Evolutionary conservation across 805 yeast genomes (phyloP), one percentile per base, ranked within the genome.

Genomic region (Cyberlindnera lachancei): DNA sequence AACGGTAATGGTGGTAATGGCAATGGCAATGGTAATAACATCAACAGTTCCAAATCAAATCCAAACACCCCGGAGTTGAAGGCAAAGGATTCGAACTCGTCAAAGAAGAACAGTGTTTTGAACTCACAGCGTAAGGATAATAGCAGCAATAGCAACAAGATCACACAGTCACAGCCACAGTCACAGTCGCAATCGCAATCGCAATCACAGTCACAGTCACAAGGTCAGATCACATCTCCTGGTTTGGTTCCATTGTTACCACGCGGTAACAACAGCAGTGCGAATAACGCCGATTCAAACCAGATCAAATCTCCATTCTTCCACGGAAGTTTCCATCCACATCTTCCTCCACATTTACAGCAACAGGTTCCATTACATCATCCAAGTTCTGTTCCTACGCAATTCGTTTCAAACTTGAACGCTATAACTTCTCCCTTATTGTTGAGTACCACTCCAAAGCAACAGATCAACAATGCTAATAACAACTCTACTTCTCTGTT

Each of bases 341-440:
- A 45, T 20, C 25, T 79, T 10, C 52, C 50, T 13, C 50, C 40
- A 18, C 53, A 45, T 23, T 16, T 43, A n/a, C 50, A 45, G 19
- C 50, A 46, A n/a, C 52, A 48, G 15, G 53, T 48, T 2, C 53
- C 53, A 12, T 20, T 48, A 6, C 49, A 76, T 52, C 76, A 75
- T 48, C 85, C 85, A 6, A 63, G 74, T 4, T 74, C 81, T 1
- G 75, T 82, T 2, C 85, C 85, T 12, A 70, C 82, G 2, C 82
- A 75, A 46, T 78, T 74, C 63, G 82, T 80, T 19, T 74, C 80
- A 0, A 77, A 77, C 26, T 54, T 78, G 31, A 70, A 72, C 38
- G 54, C 76, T 22, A 76, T 78, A 36, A 77, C 84, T 0, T 75
- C 82, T 12, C 85, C 85, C 1, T 57, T 78, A 31, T 55, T 78